Evolutionary conservation across 768 basidiomycete genomes (phyloP), one percentile per base, ranked within the genome.

Genomic region (Lentinus tigrinus): DNA sequence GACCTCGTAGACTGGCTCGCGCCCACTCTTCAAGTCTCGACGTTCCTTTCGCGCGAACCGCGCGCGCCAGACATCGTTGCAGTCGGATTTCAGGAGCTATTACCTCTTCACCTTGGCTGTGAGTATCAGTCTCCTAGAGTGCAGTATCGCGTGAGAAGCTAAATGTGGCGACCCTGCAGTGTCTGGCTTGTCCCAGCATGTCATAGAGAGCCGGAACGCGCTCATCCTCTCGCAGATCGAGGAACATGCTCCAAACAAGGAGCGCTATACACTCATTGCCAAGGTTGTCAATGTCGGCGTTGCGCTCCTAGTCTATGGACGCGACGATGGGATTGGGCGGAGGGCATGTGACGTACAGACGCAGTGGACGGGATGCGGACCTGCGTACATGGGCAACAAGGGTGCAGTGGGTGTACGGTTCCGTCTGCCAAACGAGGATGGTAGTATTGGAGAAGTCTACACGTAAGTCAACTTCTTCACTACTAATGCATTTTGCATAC

Each of bases 1-100:
- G 88, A 95, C 67, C 81, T 98, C 46, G 91, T 95, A 3, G 89
- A 92, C 74, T 98, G 95, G 95, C 82, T 98, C 24, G 78, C 84
- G 3, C 93, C 95, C 27, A 90, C 91, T 0, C 73, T 94, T 9
- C 85, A 86, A 56, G 88, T 91, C 8, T 88, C 90, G 37, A 77
- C 77, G 52, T 86, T 91, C 73, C 83, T 92, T 31, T 78, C 87
- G 34, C 81, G 78, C 52, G 76, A 82, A 67, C 74, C 54, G n/a
- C 76, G 84, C 56, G 84, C 91, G 5, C 93, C 95, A 39, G 93
- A 95, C 69, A 83, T 95, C 31, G 82, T 96, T 40, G 95, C 88
- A 6, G 89, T 98, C 52, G 93, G 93, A 2, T 95, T 97, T 63
- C 96, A 98, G 70, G 96, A 98, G 70, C 78, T 97, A 24, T 78